Percentiles rank a stretch among this genome's conserved stretches.
These are phyloP conservation scores for Phaeotremella fagi DNA, from an alignment of 768 basidiomycete species.

Conservation along the genomic window DNA sequence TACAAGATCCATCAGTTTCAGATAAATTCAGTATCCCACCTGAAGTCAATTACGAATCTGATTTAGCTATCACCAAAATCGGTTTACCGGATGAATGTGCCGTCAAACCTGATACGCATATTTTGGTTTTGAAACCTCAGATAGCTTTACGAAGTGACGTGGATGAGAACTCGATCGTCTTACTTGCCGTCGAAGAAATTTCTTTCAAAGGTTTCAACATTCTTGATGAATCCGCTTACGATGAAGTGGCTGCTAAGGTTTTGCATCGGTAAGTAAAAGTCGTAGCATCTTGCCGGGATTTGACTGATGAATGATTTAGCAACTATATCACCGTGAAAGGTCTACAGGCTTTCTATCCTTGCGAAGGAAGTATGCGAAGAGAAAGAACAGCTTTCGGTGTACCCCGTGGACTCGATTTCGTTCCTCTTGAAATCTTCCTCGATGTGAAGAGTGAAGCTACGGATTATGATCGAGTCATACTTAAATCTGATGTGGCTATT, in stretches of 20 bases:
- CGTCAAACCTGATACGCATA: slow-evolving; percentile 59
- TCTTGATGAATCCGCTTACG: slow-evolving; percentile 74
- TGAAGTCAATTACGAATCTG: slow-evolving; percentile 1
- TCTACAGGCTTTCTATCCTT: slow-evolving; percentile 81
- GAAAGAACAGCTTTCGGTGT: slow-evolving; percentile 12
- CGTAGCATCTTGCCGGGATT: slow-evolving; percentile 17
- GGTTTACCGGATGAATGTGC: slow-evolving; percentile 43
- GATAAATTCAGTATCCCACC: slow-evolving; percentile 14
- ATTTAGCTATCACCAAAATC: slow-evolving; percentile 7
- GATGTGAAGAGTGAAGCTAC: slow-evolving; percentile 76
- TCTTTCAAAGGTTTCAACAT: slow-evolving; percentile 73
- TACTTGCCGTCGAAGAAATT: slow-evolving; percentile 73
- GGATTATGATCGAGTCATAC: slow-evolving; percentile 82
- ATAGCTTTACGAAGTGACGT: slow-evolving; percentile 68
- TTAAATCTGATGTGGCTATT: slow-evolving; percentile 77
- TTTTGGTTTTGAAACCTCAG: slow-evolving; percentile 85
- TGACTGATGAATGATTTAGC: too few species aligned
- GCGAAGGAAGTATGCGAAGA: slow-evolving; percentile 11
- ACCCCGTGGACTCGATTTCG: slow-evolving; percentile 45
- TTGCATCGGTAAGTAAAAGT: slow-evolving; percentile 64
- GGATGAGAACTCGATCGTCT: slow-evolving; percentile 58
- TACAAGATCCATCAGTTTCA: slow-evolving; percentile 1
- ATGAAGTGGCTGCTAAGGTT: slow-evolving; percentile 77
- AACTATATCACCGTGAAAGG: slow-evolving; percentile 73
- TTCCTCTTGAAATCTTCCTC: slow-evolving; percentile 86